Evolutionary conservation across 2,329 filamentous ascomycete species (phyloP).

Genomic region (Didymosphaeria variabile): DNA sequence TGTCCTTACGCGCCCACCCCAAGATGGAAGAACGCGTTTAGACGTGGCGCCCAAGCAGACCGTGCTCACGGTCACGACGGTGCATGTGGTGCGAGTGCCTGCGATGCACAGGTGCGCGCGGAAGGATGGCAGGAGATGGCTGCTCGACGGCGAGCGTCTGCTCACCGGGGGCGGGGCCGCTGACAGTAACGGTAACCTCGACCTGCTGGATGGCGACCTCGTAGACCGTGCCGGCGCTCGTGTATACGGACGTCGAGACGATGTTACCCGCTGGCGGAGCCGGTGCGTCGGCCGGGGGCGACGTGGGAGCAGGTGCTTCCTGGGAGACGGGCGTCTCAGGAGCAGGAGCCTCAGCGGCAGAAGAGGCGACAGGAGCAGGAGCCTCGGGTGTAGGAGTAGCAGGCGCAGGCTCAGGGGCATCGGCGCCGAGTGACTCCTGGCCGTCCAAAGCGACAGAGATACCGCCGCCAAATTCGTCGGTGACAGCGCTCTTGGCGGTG

Average conservation of each 20-base stretch:
- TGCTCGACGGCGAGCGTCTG: slow-evolving; percentile 6
- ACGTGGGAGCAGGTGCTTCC: slow-evolving; percentile 36
- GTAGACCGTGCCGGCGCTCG: slow-evolving; percentile 54
- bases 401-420: slow-evolving; percentile 19
- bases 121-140: slow-evolving; percentile 23
- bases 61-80: slow-evolving; percentile 38
- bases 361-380: neutral
- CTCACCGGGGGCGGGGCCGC: slow-evolving; percentile 20
- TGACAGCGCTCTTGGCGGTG: slow-evolving; percentile 38
- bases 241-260: slow-evolving; percentile 54
- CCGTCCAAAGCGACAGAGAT: slow-evolving; percentile 43
- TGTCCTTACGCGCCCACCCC: neutral
- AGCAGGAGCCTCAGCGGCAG: slow-evolving; percentile 12
- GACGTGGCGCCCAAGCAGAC: slow-evolving; percentile 24
- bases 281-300: slow-evolving; percentile 28
- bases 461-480: slow-evolving; percentile 45
- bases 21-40: slow-evolving; percentile 11
- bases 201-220: slow-evolving; percentile 57
- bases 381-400: slow-evolving; percentile 8
- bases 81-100: slow-evolving; percentile 39
- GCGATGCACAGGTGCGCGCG: slow-evolving; percentile 24
- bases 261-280: slow-evolving; percentile 28
- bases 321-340: slow-evolving; percentile 10
- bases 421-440: slow-evolving; percentile 15
- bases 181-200: slow-evolving; percentile 53